Percentiles rank a stretch among this genome's conserved stretches.
Conservation (phyloP, 306 rosid genomes). For the Dalbergia cochinchinensis region DNA sequence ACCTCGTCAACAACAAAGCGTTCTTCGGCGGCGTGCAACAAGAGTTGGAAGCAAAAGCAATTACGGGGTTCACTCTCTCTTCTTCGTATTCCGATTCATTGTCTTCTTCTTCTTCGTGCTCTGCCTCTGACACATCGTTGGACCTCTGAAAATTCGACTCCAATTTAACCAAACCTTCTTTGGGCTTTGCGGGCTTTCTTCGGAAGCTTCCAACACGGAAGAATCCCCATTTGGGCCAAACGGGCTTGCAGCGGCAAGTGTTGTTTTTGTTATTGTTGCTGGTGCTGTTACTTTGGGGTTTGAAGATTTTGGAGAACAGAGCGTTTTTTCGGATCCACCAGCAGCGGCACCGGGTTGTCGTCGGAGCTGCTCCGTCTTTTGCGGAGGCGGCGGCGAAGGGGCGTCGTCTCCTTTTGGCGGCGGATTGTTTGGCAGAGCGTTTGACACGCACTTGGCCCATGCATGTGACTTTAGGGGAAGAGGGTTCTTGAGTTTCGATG, state of each 20-base stretch:
- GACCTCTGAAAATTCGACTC: constrained; percentile 44
- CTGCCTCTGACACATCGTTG: constrained; percentile 21
- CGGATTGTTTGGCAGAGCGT: constrained; percentile 61
- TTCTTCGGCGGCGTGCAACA: constrained; percentile 70
- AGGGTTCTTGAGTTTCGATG: constrained; percentile 87
- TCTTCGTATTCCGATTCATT: constrained; percentile 41
- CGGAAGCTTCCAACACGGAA: constrained; percentile 52
- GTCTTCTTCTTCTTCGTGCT: constrained; percentile 42
- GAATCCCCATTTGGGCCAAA: constrained; percentile 67
- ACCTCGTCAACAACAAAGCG: constrained; percentile 77
- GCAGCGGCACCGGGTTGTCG: constrained; percentile 41
- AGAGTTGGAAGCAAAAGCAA: constrained; percentile 38
- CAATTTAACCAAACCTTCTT: constrained; percentile 38
- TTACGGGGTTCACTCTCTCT: constrained; percentile 7
- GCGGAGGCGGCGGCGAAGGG: background rate
- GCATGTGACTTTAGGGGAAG: constrained; percentile 98
- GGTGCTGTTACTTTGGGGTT: constrained; percentile 14
- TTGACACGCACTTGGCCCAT: constrained; percentile 91
- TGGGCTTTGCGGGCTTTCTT: constrained; percentile 45
- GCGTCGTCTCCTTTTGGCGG: background rate
- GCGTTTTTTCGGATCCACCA: constrained; percentile 56
- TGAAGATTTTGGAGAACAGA: constrained; percentile 39
- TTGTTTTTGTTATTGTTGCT: background rate
- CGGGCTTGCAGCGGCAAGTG: constrained; percentile 38
- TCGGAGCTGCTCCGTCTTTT: constrained; percentile 32